Base-by-base conservation (phyloP, 2,329 filamentous ascomycete genomes). In the Nigrospora oryzae region DNA sequence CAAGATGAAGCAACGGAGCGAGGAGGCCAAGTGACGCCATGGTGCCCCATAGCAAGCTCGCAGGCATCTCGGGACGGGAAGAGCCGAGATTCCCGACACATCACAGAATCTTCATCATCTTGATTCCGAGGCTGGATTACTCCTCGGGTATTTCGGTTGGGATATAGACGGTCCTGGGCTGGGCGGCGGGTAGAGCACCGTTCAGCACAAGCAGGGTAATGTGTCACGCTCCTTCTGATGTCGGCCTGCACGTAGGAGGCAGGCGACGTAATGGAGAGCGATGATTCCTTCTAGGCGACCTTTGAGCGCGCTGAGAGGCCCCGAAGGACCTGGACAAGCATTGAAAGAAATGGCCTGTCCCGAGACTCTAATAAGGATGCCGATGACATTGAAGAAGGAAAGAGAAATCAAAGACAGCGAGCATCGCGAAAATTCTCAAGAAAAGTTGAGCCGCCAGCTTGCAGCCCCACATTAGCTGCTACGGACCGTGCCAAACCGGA, bases 281-380 rank as follows among this genome's bases (percentile, higher is more conserved):
- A 75, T 60, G 68, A 67, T 72, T 73, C 79, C 73, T 86, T 87
- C 94, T 88, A 85, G 91, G 86, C 86, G 76, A 86, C 89, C 88
- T 83, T 90, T 79, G 89, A 98, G 93, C 93, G 88, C 91, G 90
- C 87, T 73, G 73, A 85, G 90, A 86, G 77, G 74, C 84, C 79
- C 70, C 74, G 66, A 67, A 75, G 82, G 79, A 84, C 79, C 88
- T 94, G 86, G 88, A 86, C 82, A 89, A 89, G 86, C 79, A 97
- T 78, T 88, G 87, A 90, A 63, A 59, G 61, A 52, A 54, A 53
- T 59, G 67, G 81, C 86, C 81, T 86, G 81, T 82, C 86, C 86
- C 90, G 91, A 94, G 93, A 98, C 93, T 98, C 93, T 97, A 97
- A 91, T 86, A 87, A 86, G 81, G 84, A 86, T 84, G 89, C 84